Evolutionary conservation across 2,329 filamentous ascomycete genomes (phyloP).

Genomic region (Alternaria dauci): DNA sequence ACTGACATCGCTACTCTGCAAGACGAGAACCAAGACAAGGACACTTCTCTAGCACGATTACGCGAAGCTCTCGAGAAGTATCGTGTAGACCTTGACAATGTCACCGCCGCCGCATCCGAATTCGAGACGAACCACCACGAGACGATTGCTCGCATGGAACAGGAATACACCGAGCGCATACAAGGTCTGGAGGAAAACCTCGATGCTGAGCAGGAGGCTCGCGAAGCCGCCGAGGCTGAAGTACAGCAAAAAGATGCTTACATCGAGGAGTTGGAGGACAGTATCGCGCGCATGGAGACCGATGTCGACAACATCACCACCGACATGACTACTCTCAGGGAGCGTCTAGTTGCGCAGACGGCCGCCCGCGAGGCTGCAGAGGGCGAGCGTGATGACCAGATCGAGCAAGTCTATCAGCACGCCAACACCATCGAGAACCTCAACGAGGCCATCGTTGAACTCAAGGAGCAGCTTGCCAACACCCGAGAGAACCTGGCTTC

Average conservation of each 20-base stretch:
- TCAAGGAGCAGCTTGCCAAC: constrained; percentile 51
- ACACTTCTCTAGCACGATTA: constrained; percentile 49
- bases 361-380: constrained; percentile 46
- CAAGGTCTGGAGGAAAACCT: constrained; percentile 50
- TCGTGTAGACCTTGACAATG: constrained; percentile 49
- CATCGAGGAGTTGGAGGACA: constrained; percentile 52
- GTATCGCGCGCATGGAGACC: constrained; percentile 48
- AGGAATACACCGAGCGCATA: constrained; percentile 49
- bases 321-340: constrained; percentile 45
- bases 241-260: constrained; percentile 48
- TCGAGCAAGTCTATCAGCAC: constrained; percentile 45
- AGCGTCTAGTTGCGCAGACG: constrained; percentile 47
- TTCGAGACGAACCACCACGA: constrained; percentile 53
- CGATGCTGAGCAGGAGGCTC: constrained; percentile 48
- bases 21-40: constrained; percentile 44
- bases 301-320: constrained; percentile 46
- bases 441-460: constrained; percentile 46
- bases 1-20: constrained; percentile 39
- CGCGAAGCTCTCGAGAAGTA: constrained; percentile 51
- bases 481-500: constrained; percentile 49
- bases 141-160: constrained; percentile 50
- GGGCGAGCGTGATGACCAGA: constrained; percentile 50
- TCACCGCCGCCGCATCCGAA: constrained; percentile 49
- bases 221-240: constrained; percentile 51
- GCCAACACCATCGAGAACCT: constrained; percentile 46